phyloP scores from a whole-genome alignment of 2,329 filamentous ascomycete genomes.

The Alternaria sp. region DNA sequence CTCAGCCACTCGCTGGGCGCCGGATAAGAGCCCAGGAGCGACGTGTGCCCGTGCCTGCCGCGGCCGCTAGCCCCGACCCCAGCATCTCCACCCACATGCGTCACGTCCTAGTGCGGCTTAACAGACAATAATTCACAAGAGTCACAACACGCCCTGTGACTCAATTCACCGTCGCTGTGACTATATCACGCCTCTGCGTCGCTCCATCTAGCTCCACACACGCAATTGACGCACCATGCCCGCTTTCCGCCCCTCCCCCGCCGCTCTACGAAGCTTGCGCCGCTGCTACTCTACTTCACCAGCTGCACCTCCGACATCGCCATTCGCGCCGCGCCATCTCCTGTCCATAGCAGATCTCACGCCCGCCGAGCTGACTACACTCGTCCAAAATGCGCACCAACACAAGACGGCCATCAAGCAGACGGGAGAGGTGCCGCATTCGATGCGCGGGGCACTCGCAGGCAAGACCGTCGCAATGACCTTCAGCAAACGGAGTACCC shows the following conservation, averaged over 20 bases:
- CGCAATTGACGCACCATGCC: constrained; percentile 38
- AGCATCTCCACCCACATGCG: constrained; percentile 16
- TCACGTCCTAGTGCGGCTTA: constrained; percentile 25
- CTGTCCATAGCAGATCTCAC: constrained; percentile 90
- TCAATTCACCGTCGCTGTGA: constrained; percentile 14
- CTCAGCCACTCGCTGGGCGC: constrained; percentile 22
- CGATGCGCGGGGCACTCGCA: constrained; percentile 68
- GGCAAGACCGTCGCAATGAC: constrained; percentile 91
- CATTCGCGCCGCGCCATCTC: constrained; percentile 79
- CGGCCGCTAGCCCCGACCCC: constrained; percentile 14
- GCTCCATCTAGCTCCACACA: not conserved
- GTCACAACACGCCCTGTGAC: constrained; percentile 28
- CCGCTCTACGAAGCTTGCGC: constrained; percentile 43
- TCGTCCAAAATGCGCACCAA: constrained; percentile 81
- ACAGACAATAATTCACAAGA: constrained; percentile 19
- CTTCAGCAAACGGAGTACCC: constrained; percentile 95
- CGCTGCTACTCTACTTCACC: constrained; percentile 45
- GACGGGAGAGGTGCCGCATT: constrained; percentile 63
- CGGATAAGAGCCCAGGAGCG: constrained; percentile 9
- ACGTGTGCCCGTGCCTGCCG: constrained; percentile 14
- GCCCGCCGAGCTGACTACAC: constrained; percentile 76
- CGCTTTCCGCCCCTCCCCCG: constrained; percentile 38
- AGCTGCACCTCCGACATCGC: constrained; percentile 58
- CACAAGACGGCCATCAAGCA: constrained; percentile 82
- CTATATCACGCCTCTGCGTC: constrained; percentile 23